Evolutionary conservation across 805 yeast species (phyloP), one percentile per base, ranked within the genome.

Genomic region (Scheffersomyces lignosus): DNA sequence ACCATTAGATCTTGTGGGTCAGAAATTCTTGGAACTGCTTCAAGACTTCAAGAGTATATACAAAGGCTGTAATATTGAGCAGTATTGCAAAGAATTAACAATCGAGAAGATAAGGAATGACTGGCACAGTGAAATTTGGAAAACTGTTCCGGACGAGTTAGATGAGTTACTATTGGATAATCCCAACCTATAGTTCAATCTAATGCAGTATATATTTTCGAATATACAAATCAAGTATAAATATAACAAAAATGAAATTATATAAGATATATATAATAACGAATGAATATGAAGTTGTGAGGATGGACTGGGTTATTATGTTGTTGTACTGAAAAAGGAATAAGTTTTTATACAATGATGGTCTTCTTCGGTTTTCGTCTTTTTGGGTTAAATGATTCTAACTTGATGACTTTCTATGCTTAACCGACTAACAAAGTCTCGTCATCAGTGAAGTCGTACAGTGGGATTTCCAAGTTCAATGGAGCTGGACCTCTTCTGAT

Each of bases 401-500:
- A n/a, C n/a, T n/a, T 18, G 16, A 28, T 15, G 16, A 7, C 14
- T 27, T 27, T 15, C 8, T 15, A 7, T 18, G 29, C 14, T 56
- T 83, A 93, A 83, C 99, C 99, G 59, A 89, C 78, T 55, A 93
- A 70, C 63, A 86, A 83, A 49, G 87, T 88, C 62, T 86, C 95
- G 38, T 74, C 82, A 47, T 77, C 80, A 45, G 77, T 58, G 64
- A 93, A 86, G 54, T 81, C 87, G 67, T 93, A 93, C 56, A 79
- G 75, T 56, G 99, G 99, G 58, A 93, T 78, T 77, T 93, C 99
- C 76, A 93, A 81, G 79, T 93, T 93, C 70, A 88, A 80, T 62
- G 99, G 99, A 64, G 99, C 99, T 56, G 99, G 99, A 56, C 99
- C 99, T 77, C 81, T 91, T 83, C 99, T 88, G 66, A 93, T 91